Base-by-base conservation (phyloP, 768 basidiomycete species). In the Pholiota molesta region DNA sequence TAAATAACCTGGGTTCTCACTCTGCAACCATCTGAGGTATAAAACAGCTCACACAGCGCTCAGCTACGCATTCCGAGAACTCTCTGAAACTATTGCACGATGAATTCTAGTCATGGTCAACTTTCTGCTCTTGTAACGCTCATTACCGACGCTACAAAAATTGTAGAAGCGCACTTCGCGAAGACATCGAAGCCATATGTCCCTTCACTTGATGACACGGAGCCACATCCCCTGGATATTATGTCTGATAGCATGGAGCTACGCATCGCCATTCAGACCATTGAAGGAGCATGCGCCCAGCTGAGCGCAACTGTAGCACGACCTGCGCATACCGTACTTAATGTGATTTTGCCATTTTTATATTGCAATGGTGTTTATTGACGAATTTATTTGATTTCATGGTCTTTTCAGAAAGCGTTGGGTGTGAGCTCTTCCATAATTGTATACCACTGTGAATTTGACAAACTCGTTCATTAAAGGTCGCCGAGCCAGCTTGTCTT, bases 221-320 rank as follows among this genome's bases (percentile, higher is more conserved):
- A 61, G 28, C 57, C 65, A 8, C 71, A 72, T 31, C 68, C 71
- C 3, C 33, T 70, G 16, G 71, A 72, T 26, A 49, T 33, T 4
- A 26, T 59, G 26, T 52, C 65, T 23, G 61, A 55, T 17, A 54
- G 45, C 55, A 58, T 40, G 19, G 71, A 68, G 26, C 52, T 71
- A 55, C 57, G 70, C 16, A 49, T 64, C 40, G 69, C 72, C 3
- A 62, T 71, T 14, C 68, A 69, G 40, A 67, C 65, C 3, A 62
- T 74, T 14, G 72, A 74, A 52, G 73, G 68, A 10, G 73, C 73
- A 6, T 74, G 73, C 55, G 71, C 66, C 5, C 73, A 74, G 55
- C 68, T 74, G 3, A 65, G 59, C 11, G 66, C 70, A 9, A 62
- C 68, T 19, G 62, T 73, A 4, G 64, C 65, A 11, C 65, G 65